These are phyloP conservation scores for Artemisia tridentata DNA, from an alignment of 129 eudicot species.

Conservation along the genomic window DNA sequence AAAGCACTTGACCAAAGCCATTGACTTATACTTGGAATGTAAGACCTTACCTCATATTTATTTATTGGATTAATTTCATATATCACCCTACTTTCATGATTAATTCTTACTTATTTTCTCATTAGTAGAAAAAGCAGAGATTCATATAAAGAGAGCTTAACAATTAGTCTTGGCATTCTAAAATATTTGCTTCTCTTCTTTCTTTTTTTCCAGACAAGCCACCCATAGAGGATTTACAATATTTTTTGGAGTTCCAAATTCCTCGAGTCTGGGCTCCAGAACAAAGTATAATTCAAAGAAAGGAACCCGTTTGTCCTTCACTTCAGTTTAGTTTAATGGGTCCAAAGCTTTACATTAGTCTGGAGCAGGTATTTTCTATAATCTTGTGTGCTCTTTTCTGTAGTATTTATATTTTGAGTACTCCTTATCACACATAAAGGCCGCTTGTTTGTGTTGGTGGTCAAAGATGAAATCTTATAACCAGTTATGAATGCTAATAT, in stretches of 20 bases:
- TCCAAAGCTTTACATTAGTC: constrained; percentile 86
- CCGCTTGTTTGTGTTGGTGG: too few species aligned
- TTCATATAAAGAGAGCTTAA: background rate
- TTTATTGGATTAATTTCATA: background rate
- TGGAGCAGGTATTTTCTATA: constrained; percentile 63
- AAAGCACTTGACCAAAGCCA: constrained; percentile 76
- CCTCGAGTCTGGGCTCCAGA: constrained; percentile 92
- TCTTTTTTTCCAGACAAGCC: constrained; percentile 62
- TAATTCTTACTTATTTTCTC: too few species aligned
- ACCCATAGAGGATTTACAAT: constrained; percentile 91
- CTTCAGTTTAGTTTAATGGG: constrained; percentile 98
- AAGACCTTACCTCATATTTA: constrained; percentile 30
- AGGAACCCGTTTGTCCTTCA: constrained; percentile 83
- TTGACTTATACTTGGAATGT: constrained; percentile 88
- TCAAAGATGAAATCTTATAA: too few species aligned
- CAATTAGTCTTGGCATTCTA: background rate
- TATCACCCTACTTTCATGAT: too few species aligned
- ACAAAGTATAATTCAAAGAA: constrained; percentile 74
- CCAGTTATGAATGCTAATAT: too few species aligned
- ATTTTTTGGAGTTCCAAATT: constrained; percentile 87
- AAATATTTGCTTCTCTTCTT: constrained; percentile 1
- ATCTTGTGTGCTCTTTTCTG: constrained; percentile 1
- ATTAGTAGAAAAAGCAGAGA: background rate
- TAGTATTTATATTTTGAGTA: background rate
- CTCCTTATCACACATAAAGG: background rate